These are phyloP conservation scores for Colletotrichum spinosum DNA, from an alignment of 2,329 filamentous ascomycete species.

Conservation along the genomic window DNA sequence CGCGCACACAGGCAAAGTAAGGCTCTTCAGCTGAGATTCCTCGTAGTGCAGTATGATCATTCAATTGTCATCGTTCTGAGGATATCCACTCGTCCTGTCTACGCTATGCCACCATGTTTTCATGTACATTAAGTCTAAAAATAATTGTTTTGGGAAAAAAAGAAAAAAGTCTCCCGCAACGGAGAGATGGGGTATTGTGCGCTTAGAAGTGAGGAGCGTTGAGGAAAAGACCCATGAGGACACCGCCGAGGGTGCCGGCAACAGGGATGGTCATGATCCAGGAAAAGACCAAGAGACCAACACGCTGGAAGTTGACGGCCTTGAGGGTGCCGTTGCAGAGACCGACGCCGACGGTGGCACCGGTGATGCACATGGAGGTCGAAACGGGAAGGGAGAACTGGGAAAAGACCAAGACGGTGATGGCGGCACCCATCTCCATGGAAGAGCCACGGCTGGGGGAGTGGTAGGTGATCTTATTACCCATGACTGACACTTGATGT, in stretches of 20 bases:
- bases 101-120: slow-evolving; percentile 20
- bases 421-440: slow-evolving; percentile 84
- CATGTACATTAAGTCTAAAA: slow-evolving; percentile 31
- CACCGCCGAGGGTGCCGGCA: slow-evolving; percentile 54
- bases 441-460: slow-evolving; percentile 68
- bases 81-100: not conserved
- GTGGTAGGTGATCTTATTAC: slow-evolving; percentile 83
- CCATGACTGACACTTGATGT: slow-evolving; percentile 70
- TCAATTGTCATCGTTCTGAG: no score
- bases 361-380: slow-evolving; percentile 84
- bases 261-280: slow-evolving; percentile 69
- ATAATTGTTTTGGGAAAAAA: not conserved
- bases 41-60: no score
- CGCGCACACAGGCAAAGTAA: no score
- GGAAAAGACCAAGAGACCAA: slow-evolving; percentile 73
- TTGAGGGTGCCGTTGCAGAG: slow-evolving; percentile 79
- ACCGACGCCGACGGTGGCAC: slow-evolving; percentile 81
- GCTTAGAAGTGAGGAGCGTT: slow-evolving; percentile 48
- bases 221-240: slow-evolving; percentile 53
- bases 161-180: not conserved
- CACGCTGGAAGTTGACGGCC: slow-evolving; percentile 82
- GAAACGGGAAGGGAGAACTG: slow-evolving; percentile 82
- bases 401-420: slow-evolving; percentile 81
- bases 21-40: no score
- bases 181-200: slow-evolving; percentile 1